Percentiles rank a stretch among this genome's conserved stretches.
Conservation (phyloP, 768 basidiomycete genomes). For the Pleurotus djamor region DNA sequence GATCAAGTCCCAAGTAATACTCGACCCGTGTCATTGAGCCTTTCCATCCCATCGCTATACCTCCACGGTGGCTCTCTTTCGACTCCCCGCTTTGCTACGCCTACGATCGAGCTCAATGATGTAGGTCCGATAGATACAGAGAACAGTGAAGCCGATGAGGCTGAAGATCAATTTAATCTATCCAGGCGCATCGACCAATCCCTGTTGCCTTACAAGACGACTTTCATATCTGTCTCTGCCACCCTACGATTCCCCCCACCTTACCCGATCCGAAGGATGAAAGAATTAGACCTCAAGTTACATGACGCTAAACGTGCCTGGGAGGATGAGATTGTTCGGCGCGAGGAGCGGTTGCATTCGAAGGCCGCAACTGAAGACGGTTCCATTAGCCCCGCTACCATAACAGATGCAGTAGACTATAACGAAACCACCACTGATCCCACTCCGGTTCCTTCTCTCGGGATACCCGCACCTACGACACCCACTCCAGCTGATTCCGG, state of each 20-base stretch:
- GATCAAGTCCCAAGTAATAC: constrained; percentile 14
- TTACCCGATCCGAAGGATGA: constrained; percentile 84
- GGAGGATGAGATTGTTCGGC: constrained; percentile 83
- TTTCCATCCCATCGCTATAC: constrained; percentile 18
- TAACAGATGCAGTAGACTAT: constrained; percentile 9
- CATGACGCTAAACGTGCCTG: constrained; percentile 67
- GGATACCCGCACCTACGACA: constrained; percentile 29
- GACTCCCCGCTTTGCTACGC: constrained; percentile 25
- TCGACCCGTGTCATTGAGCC: constrained; percentile 2
- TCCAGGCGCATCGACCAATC: constrained; percentile 79
- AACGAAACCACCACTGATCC: constrained; percentile 15
- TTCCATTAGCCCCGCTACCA: constrained; percentile 20
- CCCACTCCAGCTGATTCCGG: constrained; percentile 23
- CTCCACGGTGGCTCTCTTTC: constrained; percentile 23
- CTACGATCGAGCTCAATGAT: constrained; percentile 14
- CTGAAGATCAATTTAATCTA: constrained; percentile 66
- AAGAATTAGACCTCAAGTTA: constrained; percentile 82
- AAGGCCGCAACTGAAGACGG: constrained; percentile 35
- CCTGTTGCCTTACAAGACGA: constrained; percentile 79
- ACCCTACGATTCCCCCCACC: constrained; percentile 92
- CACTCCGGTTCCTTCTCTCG: constrained; percentile 33
- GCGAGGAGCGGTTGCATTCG: constrained; percentile 62
- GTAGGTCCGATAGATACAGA: constrained; percentile 13
- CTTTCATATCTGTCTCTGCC: constrained; percentile 92
- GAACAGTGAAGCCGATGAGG: constrained; percentile 62